Conservation (phyloP, 1,284 basidiomycete species). For the Rhodofomes roseus region DNA sequence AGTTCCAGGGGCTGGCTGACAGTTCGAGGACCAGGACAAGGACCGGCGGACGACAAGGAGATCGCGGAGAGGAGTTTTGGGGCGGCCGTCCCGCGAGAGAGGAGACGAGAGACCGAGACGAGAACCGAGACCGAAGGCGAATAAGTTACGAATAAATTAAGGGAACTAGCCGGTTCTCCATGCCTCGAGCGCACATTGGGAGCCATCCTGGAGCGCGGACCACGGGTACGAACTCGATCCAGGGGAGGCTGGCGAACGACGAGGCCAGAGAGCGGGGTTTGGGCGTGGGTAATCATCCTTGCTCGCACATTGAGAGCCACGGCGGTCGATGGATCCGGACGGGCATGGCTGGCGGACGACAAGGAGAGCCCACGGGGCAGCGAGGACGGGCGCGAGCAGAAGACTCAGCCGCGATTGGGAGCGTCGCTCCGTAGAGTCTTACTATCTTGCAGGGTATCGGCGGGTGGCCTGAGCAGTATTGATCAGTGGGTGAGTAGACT, state of each 20-base stretch:
- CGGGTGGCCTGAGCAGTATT: no score
- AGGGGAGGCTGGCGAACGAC: conserved; percentile 1
- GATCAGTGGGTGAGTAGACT: no score
- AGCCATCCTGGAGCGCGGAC: not conserved
- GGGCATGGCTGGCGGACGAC: not conserved
- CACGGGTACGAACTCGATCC: not conserved
- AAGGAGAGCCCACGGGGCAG: not conserved
- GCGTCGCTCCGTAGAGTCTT: not conserved
- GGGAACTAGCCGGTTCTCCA: not conserved
- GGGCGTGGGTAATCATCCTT: not conserved
- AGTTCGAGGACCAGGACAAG: no score
- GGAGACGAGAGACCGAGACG: not conserved
- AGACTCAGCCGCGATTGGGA: not conserved
- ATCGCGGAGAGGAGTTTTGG: not conserved
- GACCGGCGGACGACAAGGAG: not conserved
- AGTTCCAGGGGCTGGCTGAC: not conserved
- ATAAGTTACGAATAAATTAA: not conserved
- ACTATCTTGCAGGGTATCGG: not conserved
- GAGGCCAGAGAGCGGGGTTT: not conserved
- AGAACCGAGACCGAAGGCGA: not conserved
- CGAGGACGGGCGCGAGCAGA: not conserved
- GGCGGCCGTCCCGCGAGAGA: not conserved
- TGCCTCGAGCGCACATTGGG: not conserved
- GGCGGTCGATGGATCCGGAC: not conserved
- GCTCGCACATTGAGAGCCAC: not conserved